Base-by-base conservation (phyloP, 768 basidiomycete species). In the Xerocomellus dryophilus region DNA sequence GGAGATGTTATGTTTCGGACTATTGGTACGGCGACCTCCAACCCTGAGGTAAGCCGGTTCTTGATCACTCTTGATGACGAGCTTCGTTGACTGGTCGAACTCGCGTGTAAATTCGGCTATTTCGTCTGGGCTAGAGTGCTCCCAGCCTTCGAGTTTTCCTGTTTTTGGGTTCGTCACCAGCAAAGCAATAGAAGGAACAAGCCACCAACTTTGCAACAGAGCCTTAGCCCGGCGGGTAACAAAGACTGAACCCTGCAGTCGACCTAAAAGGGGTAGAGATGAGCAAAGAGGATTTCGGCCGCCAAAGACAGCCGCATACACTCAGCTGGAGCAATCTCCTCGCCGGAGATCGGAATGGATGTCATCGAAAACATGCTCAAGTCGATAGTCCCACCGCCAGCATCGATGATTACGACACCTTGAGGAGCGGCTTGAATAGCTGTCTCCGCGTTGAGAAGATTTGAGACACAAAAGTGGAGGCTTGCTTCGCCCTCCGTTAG, bases 61-160 rank as follows among this genome's bases (percentile, higher is more conserved):
- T 39, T 54, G 14, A 32, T 43, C 38, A 29, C 34, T 48, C 17
- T 29, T 58, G 50, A 58, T 51, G 29, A 34, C 12, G 1, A 45
- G 44, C 9, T 53, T 56, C 2, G 55, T 42, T 17, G 41, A 25
- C 9, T 7, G 17, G 27, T 59, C 47, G 25, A 54, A 54, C 36
- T 43, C 49, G 17, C 49, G 35, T 1, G 48, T 51, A 11, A 23
- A 51, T 14, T 54, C 49, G 9, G 10, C 35, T 31, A 54, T 54
- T 0, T 51, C 21, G 0, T 36, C 23, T 1, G 49, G 2, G 7
- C 7, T 43, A 11, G 42, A 42, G 21, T 43, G 29, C 12, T 39
- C 42, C 49, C 48, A 54, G 35, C 53, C 53, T 18, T 43, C 35
- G 12, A 54, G 53, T 14, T 39, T 44, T 9, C 42, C 53, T 54